Percentiles rank a stretch among this genome's conserved stretches.
phyloP scores from a whole-genome alignment of 352 stramenopile genomes.

The Pythium aristosporum region DNA sequence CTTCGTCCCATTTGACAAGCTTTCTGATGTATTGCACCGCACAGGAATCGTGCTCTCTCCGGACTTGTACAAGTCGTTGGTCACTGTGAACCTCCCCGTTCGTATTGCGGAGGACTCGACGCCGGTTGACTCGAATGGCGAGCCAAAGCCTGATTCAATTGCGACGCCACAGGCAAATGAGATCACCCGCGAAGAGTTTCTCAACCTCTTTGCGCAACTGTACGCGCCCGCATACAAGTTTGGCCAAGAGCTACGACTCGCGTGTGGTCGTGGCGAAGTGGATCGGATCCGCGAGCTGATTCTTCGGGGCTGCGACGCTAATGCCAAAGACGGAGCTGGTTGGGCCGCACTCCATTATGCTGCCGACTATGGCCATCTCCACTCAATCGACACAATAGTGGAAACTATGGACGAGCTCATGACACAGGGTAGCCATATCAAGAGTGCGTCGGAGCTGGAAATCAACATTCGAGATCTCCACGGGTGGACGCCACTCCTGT shows the following conservation, averaged over 20 bases:
- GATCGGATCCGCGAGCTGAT: conserved; percentile 46
- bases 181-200: conserved; percentile 35
- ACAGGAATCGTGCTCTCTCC: conserved; percentile 14
- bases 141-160: conserved; percentile 2
- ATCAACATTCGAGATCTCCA: conserved; percentile 47
- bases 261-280: conserved; percentile 53
- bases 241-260: conserved; percentile 57
- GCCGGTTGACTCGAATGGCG: neutral
- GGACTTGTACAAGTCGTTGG: conserved; percentile 43
- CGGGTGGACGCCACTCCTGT: conserved; percentile 59
- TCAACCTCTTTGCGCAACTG: conserved; percentile 58
- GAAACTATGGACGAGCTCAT: conserved; percentile 19
- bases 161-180: conserved; percentile 4
- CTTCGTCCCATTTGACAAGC: conserved; percentile 23
- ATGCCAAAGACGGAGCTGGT: conserved; percentile 56
- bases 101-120: conserved; percentile 4
- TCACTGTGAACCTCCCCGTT: conserved; percentile 29
- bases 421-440: conserved; percentile 1
- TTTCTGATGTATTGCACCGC: conserved; percentile 40
- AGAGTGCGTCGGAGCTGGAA: conserved; percentile 21
- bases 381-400: conserved; percentile 41
- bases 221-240: conserved; percentile 76
- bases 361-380: conserved; percentile 54
- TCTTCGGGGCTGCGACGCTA: conserved; percentile 58
- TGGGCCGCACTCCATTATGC: conserved; percentile 71